A percentile compares a stretch with the other conserved stretches of the same genome.
These are phyloP conservation scores for Ilyonectria robusta DNA, from an alignment of 2,329 filamentous ascomycete species.

Conservation along the genomic window DNA sequence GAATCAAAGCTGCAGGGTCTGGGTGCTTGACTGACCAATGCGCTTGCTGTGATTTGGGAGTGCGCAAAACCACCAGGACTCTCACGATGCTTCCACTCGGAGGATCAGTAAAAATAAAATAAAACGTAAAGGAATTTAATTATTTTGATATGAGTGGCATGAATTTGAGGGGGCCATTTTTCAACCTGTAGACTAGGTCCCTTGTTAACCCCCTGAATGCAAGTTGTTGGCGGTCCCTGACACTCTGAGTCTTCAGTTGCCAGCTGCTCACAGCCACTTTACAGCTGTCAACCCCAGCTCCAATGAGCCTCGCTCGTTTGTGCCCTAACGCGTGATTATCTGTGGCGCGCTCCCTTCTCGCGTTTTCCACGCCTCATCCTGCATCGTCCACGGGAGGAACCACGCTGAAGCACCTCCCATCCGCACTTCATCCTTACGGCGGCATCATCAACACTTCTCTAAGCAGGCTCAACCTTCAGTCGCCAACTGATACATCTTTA, in stretches of 20 bases:
- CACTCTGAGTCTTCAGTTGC: slow-evolving; percentile 10
- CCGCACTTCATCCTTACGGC: slow-evolving; percentile 21
- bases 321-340: slow-evolving; percentile 21
- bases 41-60: no score
- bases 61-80: no score
- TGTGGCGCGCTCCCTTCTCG: slow-evolving; percentile 20
- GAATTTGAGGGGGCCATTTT: no score
- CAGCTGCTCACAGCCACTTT: slow-evolving; percentile 20
- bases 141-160: no score
- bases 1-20: no score
- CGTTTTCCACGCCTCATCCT: slow-evolving; percentile 12
- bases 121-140: no score
- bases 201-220: not conserved
- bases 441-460: slow-evolving; percentile 1
- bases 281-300: slow-evolving; percentile 3
- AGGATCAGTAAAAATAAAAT: no score
- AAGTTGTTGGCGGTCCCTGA: not conserved
- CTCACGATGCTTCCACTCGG: no score
- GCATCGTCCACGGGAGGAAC: slow-evolving; percentile 21
- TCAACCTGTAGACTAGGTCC: not conserved
- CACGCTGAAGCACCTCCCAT: slow-evolving; percentile 26
- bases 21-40: no score
- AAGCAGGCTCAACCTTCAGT: not conserved
- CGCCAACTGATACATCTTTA: not conserved
- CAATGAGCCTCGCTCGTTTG: slow-evolving; percentile 5